Percentiles rank a stretch among this genome's conserved stretches.
phyloP scores from a whole-genome alignment of 805 yeast species.

The Schizosaccharomyces cryophilus region DNA sequence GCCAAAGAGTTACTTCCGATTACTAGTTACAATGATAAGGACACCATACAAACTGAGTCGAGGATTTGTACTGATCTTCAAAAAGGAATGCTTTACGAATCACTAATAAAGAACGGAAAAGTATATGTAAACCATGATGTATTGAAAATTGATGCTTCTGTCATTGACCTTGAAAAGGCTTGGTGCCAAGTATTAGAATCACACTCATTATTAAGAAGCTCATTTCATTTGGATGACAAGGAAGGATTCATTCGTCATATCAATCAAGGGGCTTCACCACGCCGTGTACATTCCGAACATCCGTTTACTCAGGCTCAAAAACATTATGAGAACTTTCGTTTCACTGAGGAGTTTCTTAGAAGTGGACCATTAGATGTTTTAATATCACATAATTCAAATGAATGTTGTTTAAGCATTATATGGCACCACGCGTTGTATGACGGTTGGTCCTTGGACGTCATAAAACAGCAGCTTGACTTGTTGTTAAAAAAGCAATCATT shows the following conservation, averaged over 20 bases:
- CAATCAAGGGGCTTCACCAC: not conserved
- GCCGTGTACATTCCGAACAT: not conserved
- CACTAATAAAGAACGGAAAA: conserved; percentile 2
- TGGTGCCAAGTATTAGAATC: not conserved
- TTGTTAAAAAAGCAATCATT: not conserved
- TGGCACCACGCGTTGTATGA: conserved; percentile 2
- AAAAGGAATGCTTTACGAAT: conserved; percentile 4
- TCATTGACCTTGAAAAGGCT: not conserved
- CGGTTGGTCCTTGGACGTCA: conserved; percentile 2
- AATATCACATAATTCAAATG: not conserved
- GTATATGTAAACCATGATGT: not conserved
- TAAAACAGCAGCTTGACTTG: not conserved
- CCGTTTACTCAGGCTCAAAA: not conserved
- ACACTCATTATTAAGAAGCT: not conserved
- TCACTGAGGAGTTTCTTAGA: not conserved
- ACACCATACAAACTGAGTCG: too few species aligned
- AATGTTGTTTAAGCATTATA: not conserved
- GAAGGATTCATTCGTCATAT: not conserved
- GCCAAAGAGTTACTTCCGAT: too few species aligned
- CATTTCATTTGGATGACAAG: not conserved
- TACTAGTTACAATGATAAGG: too few species aligned
- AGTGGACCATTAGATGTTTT: not conserved
- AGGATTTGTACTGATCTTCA: conserved; percentile 5
- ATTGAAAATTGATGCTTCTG: not conserved
- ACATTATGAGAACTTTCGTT: not conserved